A percentile compares a stretch with the other conserved stretches of the same genome.
Conservation (phyloP, 2,329 filamentous ascomycete genomes). For the Exophiala sideris region DNA sequence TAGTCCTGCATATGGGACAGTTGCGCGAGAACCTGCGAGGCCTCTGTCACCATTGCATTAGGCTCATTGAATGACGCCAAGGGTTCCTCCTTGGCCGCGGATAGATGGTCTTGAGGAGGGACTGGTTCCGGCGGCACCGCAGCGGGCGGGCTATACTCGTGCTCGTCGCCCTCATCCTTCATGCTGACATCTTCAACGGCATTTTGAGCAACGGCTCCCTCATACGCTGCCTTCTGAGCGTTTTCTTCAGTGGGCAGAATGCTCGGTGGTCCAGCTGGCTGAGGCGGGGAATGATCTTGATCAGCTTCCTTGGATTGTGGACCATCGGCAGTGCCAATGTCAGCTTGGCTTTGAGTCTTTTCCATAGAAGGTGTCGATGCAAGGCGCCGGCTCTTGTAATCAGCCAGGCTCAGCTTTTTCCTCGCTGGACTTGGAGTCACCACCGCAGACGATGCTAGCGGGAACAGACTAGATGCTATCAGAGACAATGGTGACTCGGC, state of each 20-base stretch:
- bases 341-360: conserved; percentile 35
- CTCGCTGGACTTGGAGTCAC: conserved; percentile 47
- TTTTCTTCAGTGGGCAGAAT: not conserved
- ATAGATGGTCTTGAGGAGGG: not conserved
- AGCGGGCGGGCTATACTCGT: conserved; percentile 18
- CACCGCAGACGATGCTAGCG: conserved; percentile 28
- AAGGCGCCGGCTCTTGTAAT: conserved; percentile 44
- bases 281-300: conserved; percentile 10
- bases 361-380: conserved; percentile 39
- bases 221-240: conserved; percentile 4
- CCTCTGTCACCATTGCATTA: conserved; percentile 3
- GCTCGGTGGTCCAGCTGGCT: not conserved
- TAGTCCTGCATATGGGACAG: conserved; percentile 11
- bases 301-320: conserved; percentile 4
- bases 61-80: not conserved
- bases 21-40: conserved; percentile 10
- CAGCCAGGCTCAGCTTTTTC: conserved; percentile 50
- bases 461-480: conserved; percentile 32
- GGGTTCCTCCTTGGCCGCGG: not conserved
- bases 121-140: not conserved
- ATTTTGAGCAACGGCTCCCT: not conserved
- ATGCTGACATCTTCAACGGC: conserved; percentile 12
- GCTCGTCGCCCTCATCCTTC: conserved; percentile 18
- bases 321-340: conserved; percentile 1
- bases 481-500: conserved; percentile 32